Evolutionary conservation across 2,329 filamentous ascomycete species (phyloP).

Genomic region (Hymenoscyphus linearis): DNA sequence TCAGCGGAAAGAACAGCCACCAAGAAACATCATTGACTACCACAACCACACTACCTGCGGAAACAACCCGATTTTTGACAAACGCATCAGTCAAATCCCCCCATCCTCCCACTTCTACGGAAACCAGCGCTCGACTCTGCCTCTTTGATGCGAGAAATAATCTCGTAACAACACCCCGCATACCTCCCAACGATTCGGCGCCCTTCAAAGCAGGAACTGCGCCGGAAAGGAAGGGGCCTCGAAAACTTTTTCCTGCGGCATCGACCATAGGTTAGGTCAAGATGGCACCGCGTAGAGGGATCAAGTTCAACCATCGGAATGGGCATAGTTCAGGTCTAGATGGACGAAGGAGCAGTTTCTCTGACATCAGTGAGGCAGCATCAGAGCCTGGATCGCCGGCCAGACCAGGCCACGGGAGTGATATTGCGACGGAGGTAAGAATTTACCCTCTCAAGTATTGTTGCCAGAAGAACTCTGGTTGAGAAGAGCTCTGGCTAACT

Average conservation of each 20-base stretch:
- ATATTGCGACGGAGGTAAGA: conserved; percentile 38
- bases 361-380: conserved; percentile 59
- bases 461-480: conserved; percentile 13
- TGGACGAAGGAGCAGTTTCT: conserved; percentile 61
- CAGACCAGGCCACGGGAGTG: conserved; percentile 26
- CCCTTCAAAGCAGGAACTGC: neutral
- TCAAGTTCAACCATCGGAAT: conserved; percentile 45
- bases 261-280: conserved; percentile 8
- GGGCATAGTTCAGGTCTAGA: conserved; percentile 28
- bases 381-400: conserved; percentile 34
- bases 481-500: conserved; percentile 23
- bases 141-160: conserved; percentile 7
- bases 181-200: conserved; percentile 14
- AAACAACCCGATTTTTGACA: neutral
- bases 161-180: conserved; percentile 1
- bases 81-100: neutral
- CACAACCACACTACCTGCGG: neutral
- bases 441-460: neutral
- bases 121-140: neutral
- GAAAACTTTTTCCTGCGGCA: conserved; percentile 5
- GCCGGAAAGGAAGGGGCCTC: conserved; percentile 10
- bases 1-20: conserved; percentile 13
- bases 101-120: neutral
- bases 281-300: conserved; percentile 45
- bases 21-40: conserved; percentile 1